Evolutionary conservation across 2,329 filamentous ascomycete genomes (phyloP).

Genomic region (Neofusicoccum kwambonambiense): DNA sequence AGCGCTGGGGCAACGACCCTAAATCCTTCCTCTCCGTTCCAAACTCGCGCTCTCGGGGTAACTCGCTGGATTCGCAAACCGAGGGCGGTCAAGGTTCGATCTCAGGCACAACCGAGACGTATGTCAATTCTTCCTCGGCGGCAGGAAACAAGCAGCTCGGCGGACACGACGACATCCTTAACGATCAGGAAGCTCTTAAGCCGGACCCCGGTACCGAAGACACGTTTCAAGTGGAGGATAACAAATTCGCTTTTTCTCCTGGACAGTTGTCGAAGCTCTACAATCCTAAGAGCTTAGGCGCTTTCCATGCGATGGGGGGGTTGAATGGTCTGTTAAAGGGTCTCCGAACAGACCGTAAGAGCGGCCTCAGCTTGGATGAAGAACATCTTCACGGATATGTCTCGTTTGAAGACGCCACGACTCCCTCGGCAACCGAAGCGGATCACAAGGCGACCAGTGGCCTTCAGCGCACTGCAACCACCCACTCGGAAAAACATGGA

Average conservation of each 20-base stretch:
- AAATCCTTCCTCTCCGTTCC: conserved; percentile 64
- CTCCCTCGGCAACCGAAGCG: conserved; percentile 25
- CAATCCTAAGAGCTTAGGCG: conserved; percentile 50
- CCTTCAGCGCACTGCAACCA: conserved; percentile 19
- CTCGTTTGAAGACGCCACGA: conserved; percentile 51
- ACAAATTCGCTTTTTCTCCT: conserved; percentile 56
- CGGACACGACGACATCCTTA: conserved; percentile 55
- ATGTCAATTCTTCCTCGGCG: conserved; percentile 49
- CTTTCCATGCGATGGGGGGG: conserved; percentile 55
- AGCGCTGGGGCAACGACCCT: conserved; percentile 51
- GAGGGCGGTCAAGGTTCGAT: conserved; percentile 55
- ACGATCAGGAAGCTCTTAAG: conserved; percentile 45
- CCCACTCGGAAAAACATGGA: conserved; percentile 20
- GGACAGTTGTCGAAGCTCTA: conserved; percentile 55
- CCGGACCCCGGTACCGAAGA: conserved; percentile 32
- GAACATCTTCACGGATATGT: conserved; percentile 45
- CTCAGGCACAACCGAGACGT: conserved; percentile 62
- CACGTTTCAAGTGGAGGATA: conserved; percentile 34
- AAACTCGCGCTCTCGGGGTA: conserved; percentile 60
- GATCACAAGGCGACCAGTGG: neutral
- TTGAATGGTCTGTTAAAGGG: conserved; percentile 53
- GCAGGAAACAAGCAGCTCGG: conserved; percentile 30
- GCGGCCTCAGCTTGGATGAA: conserved; percentile 55
- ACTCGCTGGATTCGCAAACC: conserved; percentile 63
- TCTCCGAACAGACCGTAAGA: conserved; percentile 48